These are phyloP conservation scores for Acer campestre DNA, from an alignment of 345 rosid genomes.

Conservation along the genomic window DNA sequence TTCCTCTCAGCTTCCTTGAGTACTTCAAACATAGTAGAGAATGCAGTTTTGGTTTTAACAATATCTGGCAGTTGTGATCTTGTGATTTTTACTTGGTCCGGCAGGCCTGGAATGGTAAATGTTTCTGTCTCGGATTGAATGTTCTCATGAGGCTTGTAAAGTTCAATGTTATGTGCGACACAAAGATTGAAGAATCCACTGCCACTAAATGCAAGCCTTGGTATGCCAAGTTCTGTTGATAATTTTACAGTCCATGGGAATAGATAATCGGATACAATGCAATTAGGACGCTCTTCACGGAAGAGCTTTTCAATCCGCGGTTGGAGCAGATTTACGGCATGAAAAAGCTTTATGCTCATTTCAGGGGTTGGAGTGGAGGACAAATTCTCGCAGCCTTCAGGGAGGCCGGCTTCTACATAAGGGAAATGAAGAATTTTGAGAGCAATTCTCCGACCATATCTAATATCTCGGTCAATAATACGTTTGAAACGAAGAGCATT, in stretches of 20 bases:
- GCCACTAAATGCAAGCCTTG: conserved; percentile 23
- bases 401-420: conserved; percentile 26
- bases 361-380: conserved; percentile 25
- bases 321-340: conserved; percentile 18
- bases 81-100: conserved; percentile 25
- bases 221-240: conserved; percentile 31
- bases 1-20: conserved; percentile 33
- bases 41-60: conserved; percentile 25
- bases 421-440: conserved; percentile 30
- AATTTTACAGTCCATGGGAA: conserved; percentile 25
- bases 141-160: conserved; percentile 20
- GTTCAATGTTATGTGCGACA: conserved; percentile 25
- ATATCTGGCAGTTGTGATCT: conserved; percentile 39
- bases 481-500: conserved; percentile 26
- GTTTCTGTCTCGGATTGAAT: conserved; percentile 21
- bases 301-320: conserved; percentile 17
- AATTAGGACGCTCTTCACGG: conserved; percentile 23
- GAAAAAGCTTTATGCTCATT: conserved; percentile 21
- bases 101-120: conserved; percentile 29
- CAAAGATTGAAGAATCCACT: conserved; percentile 21
- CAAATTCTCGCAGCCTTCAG: conserved; percentile 35
- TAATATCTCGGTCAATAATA: conserved; percentile 21
- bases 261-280: conserved; percentile 37
- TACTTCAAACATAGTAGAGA: conserved; percentile 34
- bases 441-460: conserved; percentile 21